Evolutionary conservation across 768 basidiomycete genomes (phyloP).

Genomic region (Suillus tomentosus): DNA sequence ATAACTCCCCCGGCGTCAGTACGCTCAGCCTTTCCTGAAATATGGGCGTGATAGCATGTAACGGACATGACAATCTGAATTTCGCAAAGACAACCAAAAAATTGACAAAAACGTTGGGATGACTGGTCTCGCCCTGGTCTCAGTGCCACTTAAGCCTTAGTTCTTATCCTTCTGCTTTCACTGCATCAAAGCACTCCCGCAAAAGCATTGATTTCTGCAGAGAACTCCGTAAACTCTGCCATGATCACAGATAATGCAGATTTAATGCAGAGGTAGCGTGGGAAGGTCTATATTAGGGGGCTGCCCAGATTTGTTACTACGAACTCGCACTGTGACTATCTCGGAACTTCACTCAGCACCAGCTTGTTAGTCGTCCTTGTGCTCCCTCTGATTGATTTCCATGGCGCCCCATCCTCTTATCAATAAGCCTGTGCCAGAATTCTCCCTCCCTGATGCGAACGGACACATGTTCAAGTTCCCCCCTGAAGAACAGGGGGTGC

Average conservation of each 20-base stretch:
- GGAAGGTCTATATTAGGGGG: not conserved
- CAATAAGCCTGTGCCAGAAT: slow-evolving; percentile 63
- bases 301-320: slow-evolving; percentile 15
- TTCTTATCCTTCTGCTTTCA: not conserved
- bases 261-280: slow-evolving; percentile 8
- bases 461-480: slow-evolving; percentile 62
- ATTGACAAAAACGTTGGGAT: not conserved
- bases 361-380: not conserved
- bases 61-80: not conserved
- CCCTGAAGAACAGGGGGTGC: slow-evolving; percentile 50
- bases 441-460: slow-evolving; percentile 66
- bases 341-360: not conserved
- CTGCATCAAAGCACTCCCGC: too few relatives aligned
- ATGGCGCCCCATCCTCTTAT: slow-evolving; percentile 57
- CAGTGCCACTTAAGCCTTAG: not conserved
- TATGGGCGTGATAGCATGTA: not conserved
- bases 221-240: too few relatives aligned
- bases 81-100: not conserved
- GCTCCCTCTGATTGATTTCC: slow-evolving; percentile 12
- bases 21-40: not conserved
- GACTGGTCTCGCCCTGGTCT: not conserved
- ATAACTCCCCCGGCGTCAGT: not conserved
- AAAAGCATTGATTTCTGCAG: too few relatives aligned
- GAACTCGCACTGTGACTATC: slow-evolving; percentile 4
- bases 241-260: not conserved